These are phyloP conservation scores for Stevia rebaudiana DNA, from an alignment of 140 eudicot genomes.

Conservation along the genomic window DNA sequence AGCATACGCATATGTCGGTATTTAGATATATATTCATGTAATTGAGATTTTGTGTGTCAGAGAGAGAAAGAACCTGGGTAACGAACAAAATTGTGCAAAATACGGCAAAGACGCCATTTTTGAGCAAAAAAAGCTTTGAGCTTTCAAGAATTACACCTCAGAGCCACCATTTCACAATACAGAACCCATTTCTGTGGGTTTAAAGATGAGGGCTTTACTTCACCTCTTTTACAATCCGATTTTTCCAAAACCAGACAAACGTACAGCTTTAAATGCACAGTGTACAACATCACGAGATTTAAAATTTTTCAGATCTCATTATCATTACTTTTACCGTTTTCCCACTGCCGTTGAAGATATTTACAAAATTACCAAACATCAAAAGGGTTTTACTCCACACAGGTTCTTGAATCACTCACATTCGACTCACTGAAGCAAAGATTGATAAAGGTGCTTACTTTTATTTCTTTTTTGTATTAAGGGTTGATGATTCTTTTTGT, in stretches of 20 bases:
- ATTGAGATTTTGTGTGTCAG: background rate
- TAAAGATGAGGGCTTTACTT: conserved; percentile 39
- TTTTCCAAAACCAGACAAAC: conserved; percentile 2
- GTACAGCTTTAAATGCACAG: background rate
- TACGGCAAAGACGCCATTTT: conserved; percentile 33
- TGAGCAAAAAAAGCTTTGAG: conserved; percentile 17
- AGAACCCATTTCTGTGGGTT: conserved; percentile 31
- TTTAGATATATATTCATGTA: background rate
- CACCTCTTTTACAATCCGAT: conserved; percentile 13
- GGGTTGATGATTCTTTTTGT: background rate
- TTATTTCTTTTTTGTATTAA: background rate
- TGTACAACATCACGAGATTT: background rate
- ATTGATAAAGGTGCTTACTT: conserved; percentile 20
- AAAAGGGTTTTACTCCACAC: conserved; percentile 15
- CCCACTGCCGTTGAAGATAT: conserved; percentile 4
- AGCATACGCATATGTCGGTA: conserved; percentile 8
- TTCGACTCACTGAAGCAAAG: conserved; percentile 1
- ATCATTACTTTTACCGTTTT: background rate
- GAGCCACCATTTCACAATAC: conserved; percentile 24
- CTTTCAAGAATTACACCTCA: conserved; percentile 30
- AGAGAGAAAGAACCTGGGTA: conserved; percentile 28
- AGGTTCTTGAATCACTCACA: background rate
- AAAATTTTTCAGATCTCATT: conserved; percentile 15
- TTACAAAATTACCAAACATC: conserved; percentile 21
- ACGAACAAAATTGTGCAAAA: conserved; percentile 28